Conservation (phyloP, 2,329 filamentous ascomycete genomes). For the Sarocladium oryzae region DNA sequence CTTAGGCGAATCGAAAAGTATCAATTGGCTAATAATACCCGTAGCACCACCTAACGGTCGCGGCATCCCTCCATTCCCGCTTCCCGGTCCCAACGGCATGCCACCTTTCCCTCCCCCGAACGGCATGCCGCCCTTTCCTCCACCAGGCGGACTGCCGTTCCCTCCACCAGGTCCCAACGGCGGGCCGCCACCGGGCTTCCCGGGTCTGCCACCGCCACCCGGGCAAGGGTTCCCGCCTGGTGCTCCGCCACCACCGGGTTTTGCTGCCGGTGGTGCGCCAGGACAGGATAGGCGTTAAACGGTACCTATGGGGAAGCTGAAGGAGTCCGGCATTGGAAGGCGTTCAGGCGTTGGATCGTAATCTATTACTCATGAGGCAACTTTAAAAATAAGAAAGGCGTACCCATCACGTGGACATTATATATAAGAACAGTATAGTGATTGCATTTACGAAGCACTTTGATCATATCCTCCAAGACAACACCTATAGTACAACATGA, state of each 20-base stretch:
- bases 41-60: conserved; percentile 43
- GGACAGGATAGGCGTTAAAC: conserved; percentile 32
- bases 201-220: conserved; percentile 30
- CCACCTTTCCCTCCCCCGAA: conserved; percentile 18
- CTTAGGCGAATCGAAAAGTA: too few species aligned
- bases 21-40: conserved; percentile 16
- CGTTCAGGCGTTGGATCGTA: conserved; percentile 8
- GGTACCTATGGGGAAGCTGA: not conserved
- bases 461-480: conserved; percentile 1
- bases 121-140: conserved; percentile 22
- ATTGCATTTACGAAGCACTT: not conserved
- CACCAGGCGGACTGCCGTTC: conserved; percentile 22
- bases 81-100: conserved; percentile 13
- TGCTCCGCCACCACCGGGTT: conserved; percentile 25
- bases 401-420: too few species aligned
- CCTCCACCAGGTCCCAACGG: conserved; percentile 19
- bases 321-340: conserved; percentile 6
- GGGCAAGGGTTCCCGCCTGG: conserved; percentile 37
- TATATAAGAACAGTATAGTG: not conserved
- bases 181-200: conserved; percentile 35
- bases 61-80: conserved; percentile 13
- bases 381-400: too few species aligned
- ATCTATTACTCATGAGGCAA: too few species aligned
- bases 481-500: conserved; percentile 4
- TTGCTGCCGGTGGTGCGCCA: conserved; percentile 27